phyloP scores from a whole-genome alignment of 2,329 filamentous ascomycete genomes.

The Fusarium robinianum region DNA sequence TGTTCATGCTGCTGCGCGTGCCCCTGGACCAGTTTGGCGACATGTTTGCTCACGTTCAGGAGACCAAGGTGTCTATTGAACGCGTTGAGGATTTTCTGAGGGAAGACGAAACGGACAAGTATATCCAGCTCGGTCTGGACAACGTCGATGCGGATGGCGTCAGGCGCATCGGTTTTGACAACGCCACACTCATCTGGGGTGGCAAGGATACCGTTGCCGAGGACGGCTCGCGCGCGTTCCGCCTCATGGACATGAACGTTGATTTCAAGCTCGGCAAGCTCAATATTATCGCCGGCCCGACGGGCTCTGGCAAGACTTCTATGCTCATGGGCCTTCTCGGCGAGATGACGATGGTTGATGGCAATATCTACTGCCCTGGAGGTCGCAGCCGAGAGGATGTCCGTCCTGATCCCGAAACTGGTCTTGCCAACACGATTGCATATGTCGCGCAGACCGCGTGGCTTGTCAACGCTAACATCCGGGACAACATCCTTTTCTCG shows the following conservation, averaged over 20 bases:
- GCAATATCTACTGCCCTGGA: constrained; percentile 82
- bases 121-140: constrained; percentile 75
- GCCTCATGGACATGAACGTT: constrained; percentile 80
- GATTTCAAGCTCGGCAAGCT: constrained; percentile 84
- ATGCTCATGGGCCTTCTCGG: constrained; percentile 93
- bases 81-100: constrained; percentile 92
- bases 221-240: constrained; percentile 75
- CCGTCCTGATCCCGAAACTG: constrained; percentile 78
- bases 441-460: constrained; percentile 97
- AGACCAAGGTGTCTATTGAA: constrained; percentile 94
- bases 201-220: constrained; percentile 63
- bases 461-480: constrained; percentile 94
- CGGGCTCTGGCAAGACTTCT: constrained; percentile 94
- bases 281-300: constrained; percentile 91
- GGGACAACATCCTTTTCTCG: constrained; percentile 93
- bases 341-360: constrained; percentile 88
- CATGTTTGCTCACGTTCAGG: constrained; percentile 98
- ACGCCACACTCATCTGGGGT: constrained; percentile 90
- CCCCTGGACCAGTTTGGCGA: constrained; percentile 95
- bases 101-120: constrained; percentile 96
- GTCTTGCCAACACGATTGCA: constrained; percentile 86
- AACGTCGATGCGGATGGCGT: constrained; percentile 71
- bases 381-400: constrained; percentile 86
- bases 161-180: constrained; percentile 79
- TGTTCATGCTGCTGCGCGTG: constrained; percentile 91